Conservation (phyloP, 306 rosid genomes). For the Trifolium repens region DNA sequence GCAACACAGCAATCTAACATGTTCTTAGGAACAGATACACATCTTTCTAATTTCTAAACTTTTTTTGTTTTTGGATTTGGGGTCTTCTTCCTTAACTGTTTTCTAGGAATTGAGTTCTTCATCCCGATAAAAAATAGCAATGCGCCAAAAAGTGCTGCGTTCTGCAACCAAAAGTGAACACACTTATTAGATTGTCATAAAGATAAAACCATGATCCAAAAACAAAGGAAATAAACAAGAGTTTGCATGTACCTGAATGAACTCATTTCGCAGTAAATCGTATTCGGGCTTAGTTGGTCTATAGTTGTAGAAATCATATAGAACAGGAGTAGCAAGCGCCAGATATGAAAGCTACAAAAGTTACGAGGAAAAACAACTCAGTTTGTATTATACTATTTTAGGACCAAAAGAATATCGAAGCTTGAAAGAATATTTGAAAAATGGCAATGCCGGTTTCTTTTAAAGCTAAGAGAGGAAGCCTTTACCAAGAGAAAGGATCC, state of each 20-base stretch:
- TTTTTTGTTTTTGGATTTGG: slow-evolving; percentile 78
- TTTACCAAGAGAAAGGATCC: slow-evolving; percentile 83
- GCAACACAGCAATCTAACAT: slow-evolving; percentile 39
- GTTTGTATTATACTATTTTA: slow-evolving; percentile 9
- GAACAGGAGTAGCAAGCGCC: slow-evolving; percentile 67
- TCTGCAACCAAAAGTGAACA: slow-evolving; percentile 53
- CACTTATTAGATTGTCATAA: slow-evolving; percentile 12
- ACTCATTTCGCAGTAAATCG: slow-evolving; percentile 57
- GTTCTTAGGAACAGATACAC: slow-evolving; percentile 29
- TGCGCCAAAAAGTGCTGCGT: slow-evolving; percentile 76
- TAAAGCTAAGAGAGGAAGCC: slow-evolving; percentile 22
- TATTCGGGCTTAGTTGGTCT: slow-evolving; percentile 48
- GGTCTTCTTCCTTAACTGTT: slow-evolving; percentile 70
- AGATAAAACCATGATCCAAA: background rate
- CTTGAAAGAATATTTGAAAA: slow-evolving; percentile 7
- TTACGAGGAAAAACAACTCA: background rate
- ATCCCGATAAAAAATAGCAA: slow-evolving; percentile 80
- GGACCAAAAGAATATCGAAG: slow-evolving; percentile 11
- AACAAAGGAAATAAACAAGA: slow-evolving; percentile 1
- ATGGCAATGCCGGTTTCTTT: background rate
- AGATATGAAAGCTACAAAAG: slow-evolving; percentile 59
- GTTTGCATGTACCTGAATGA: slow-evolving; percentile 71
- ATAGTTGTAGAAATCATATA: slow-evolving; percentile 84
- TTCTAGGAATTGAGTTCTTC: slow-evolving; percentile 72
- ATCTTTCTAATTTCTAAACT: slow-evolving; percentile 45